Percentiles rank a stretch among this genome's conserved stretches.
phyloP scores from a whole-genome alignment of 192 early-diverging fungal genomes.

The Funneliformis mosseae region DNA sequence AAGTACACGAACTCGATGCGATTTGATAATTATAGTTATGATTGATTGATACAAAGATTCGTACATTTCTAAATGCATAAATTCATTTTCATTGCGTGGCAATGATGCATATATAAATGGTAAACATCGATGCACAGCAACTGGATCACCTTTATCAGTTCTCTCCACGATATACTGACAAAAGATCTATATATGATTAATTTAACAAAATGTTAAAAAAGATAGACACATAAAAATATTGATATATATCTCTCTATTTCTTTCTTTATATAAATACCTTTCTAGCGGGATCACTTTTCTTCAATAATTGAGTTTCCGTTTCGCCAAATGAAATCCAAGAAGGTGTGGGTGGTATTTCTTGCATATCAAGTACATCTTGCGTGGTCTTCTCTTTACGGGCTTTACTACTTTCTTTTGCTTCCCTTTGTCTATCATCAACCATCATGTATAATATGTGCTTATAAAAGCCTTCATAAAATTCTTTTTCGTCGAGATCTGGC shows the following conservation, averaged over 20 bases:
- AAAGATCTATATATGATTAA: not conserved
- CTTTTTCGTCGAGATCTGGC: slow-evolving; percentile 13
- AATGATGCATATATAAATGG: not conserved
- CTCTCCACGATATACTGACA: slow-evolving; percentile 14
- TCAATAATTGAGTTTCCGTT: slow-evolving; percentile 2
- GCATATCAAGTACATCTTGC: not conserved
- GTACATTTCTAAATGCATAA: slow-evolving; percentile 9
- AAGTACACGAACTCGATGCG: slow-evolving; percentile 5
- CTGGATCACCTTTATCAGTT: not conserved
- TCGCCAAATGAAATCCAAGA: not conserved
- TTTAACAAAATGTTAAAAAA: not conserved
- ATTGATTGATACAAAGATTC: slow-evolving; percentile 2
- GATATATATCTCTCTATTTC: too few species aligned
- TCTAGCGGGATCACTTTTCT: slow-evolving; percentile 14
- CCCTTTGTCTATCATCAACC: slow-evolving; percentile 22
- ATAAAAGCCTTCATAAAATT: slow-evolving; percentile 21
- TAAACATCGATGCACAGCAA: not conserved
- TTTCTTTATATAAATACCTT: slow-evolving; percentile 16
- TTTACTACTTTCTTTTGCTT: not conserved
- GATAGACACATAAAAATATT: too few species aligned
- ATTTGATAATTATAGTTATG: slow-evolving; percentile 8
- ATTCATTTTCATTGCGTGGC: not conserved
- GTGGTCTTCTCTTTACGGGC: not conserved
- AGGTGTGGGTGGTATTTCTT: not conserved
- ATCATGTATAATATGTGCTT: slow-evolving; percentile 15